These are phyloP conservation scores for Apophysomyces elegans DNA, from an alignment of 371 early-diverging fungal species.

Conservation along the genomic window DNA sequence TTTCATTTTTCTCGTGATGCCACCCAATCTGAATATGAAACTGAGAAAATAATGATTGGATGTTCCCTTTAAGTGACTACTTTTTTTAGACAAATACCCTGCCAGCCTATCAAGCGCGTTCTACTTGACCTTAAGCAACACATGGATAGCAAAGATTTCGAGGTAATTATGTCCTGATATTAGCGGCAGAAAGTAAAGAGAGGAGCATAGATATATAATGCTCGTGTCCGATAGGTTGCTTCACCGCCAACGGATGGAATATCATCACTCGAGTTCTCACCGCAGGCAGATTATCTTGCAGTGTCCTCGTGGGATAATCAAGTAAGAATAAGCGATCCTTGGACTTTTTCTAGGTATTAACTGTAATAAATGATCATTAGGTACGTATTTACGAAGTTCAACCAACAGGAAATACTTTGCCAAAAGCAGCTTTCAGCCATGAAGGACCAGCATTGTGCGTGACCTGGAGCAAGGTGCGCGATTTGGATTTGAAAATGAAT, in stretches of 20 bases:
- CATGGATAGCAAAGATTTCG: conserved; percentile 37
- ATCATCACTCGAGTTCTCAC: conserved; percentile 76
- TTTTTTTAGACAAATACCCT: too few species aligned
- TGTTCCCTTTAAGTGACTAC: too few species aligned
- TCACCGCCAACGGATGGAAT: conserved; percentile 76
- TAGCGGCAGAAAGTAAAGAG: background rate
- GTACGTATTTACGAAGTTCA: conserved; percentile 91
- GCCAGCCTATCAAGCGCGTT: background rate
- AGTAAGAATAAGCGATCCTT: conserved; percentile 41
- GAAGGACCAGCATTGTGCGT: conserved; percentile 85
- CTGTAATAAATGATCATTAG: conserved; percentile 43
- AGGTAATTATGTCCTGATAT: conserved; percentile 14
- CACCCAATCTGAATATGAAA: too few species aligned
- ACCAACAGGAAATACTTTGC: conserved; percentile 68
- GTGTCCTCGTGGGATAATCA: conserved; percentile 90
- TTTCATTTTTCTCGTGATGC: too few species aligned
- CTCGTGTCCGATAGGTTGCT: conserved; percentile 43
- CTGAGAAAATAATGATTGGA: too few species aligned
- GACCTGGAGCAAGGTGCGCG: conserved; percentile 84
- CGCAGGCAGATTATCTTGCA: conserved; percentile 78
- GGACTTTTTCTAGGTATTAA: background rate
- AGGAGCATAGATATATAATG: background rate
- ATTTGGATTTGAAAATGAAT: background rate
- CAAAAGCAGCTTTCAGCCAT: conserved; percentile 82
- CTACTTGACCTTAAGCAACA: conserved; percentile 1